Evolutionary conservation across 768 basidiomycete genomes (phyloP), one percentile per base, ranked within the genome.

Genomic region (Russula virescens): DNA sequence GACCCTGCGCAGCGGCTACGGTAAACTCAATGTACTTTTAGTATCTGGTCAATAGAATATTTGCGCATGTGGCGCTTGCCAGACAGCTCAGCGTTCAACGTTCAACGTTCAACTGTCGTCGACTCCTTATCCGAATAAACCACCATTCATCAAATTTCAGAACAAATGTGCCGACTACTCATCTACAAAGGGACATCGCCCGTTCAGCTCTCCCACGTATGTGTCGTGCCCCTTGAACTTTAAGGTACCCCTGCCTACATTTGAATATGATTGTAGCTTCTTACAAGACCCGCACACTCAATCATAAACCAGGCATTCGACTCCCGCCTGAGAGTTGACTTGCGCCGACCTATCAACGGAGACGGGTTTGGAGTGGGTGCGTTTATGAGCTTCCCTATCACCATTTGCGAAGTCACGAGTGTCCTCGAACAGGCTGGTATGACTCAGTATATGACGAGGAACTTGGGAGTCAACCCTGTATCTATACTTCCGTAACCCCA

Each of bases 271-370:
- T 5, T 60, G 21, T 67, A 92, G 83, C 83, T 98, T n/a, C 80
- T 98, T 68, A 98, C 95, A 48, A 82, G 91, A 52, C 96, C 96
- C 55, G 87, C 88, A 63, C 96, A 98, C 76, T 93, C 91, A 3
- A 97, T 98, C 76, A 97, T 95, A 73, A 96, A 96, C 73, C 94
- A 97, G 76, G 94, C 96, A 0, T 95, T 94, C 70, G 96, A 98
- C 75, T 95, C 93, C 23, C 83, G 95, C 9, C 79, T 99, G 35
- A 84, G 96, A 21, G 73, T 93, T 56, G 91, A 94, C 70, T 80
- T 77, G 66, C 80, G 91, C 60, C 75, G 91, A 64, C 92, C 91
- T n/a, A 92, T 94, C 75, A 94, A 94, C 67, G 91, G 92, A 10
- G 95, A 98, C 72, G 96, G 96, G 0, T 98, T 98, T 73, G 96